Evolutionary conservation across 805 yeast species (phyloP), one percentile per base, ranked within the genome.

Genomic region (Kazachstania viticola): DNA sequence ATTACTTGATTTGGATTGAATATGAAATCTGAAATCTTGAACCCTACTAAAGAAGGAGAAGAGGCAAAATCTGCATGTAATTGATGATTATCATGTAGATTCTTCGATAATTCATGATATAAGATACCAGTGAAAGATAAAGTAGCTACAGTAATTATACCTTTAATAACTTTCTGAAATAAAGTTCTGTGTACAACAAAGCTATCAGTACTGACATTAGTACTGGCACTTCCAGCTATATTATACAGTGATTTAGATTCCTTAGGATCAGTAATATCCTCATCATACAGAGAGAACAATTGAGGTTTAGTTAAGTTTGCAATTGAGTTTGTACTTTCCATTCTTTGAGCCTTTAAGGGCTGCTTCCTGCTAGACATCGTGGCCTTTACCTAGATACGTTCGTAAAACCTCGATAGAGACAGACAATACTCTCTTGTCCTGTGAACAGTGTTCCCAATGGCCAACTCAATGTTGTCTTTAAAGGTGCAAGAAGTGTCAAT

Each of bases 81-180:
- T 29, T 62, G 60, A 40, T 69, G 75, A 33, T 65, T 65, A 40
- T 58, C 69, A 45, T 73, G 73, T 35, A 74, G 59, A 40, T 71
- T 69, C 36, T 60, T 64, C 9, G 74, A 64, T 25, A 75, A 51
- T 38, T 61, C 69, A 45, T 73, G 68, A 49, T 72, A 74, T 6
- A 68, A 43, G 31, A 64, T 67, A 9, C 82, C 80, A 19, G 67
- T 60, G 3, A 57, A 32, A 3, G 71, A 61, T 17, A 67, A 43
- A 6, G 54, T 34, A 1, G 36, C 14, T n/a, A 51, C 21, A 9
- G 49, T 42, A 15, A 35, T 34, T 8, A 44, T 21, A 12, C 41
- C 25, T 28, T 35, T 37, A 12, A 29, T 30, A 9, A 37, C 4
- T 25, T 29, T 29, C 14, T 33, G 16, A 5, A 21, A 13, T 26